Base-by-base conservation (phyloP, 805 yeast species). In the Monosporozyma solicola region DNA sequence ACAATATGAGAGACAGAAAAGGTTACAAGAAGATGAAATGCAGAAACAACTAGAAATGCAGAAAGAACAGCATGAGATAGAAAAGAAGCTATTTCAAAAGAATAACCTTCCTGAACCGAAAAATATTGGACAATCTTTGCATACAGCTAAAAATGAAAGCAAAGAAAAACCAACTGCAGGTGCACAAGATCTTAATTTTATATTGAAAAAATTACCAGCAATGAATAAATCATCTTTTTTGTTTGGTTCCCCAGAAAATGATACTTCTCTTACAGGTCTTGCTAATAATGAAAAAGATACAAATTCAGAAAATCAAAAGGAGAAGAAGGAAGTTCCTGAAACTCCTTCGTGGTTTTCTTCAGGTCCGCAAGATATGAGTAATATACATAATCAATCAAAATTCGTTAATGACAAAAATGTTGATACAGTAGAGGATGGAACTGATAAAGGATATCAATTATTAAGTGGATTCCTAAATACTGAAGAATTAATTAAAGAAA, bases 31-130 rank as follows among this genome's bases (percentile, higher is more conserved):
- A 10, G 52, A 54, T 15, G 27, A 25, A 25, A 11, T 41, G 27
- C 80, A 16, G n/a, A 16, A 2, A 75, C 76, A 52, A 53, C 59
- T 64, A 51, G 83, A 80, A 39, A 60, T 66, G 27, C 62, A 66
- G 31, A 57, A 69, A 48, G 72, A 69, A 48, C 60, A 61, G 43
- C 54, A 62, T 33, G 27, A 32, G 33, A 6, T n/a, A 7, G 29
- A 22, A 22, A 47, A 47, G n/a, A 20, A 37, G 53, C 32, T 37
- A 16, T 20, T 11, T 1, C 37, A 29, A 13, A 41, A 27, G 0
- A 27, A 11, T 13, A 13, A 10, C 27, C 24, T 39, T 13, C 29
- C 11, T 20, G 11, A 22, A 33, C 49, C 41, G 8, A 35, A 27
- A 8, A 48, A 35, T 3, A 25, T 48, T 35, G 33, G 5, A 24